phyloP scores from a whole-genome alignment of 225 moss, liverwort and hornwort genomes.

The Marchantia paleacea region DNA sequence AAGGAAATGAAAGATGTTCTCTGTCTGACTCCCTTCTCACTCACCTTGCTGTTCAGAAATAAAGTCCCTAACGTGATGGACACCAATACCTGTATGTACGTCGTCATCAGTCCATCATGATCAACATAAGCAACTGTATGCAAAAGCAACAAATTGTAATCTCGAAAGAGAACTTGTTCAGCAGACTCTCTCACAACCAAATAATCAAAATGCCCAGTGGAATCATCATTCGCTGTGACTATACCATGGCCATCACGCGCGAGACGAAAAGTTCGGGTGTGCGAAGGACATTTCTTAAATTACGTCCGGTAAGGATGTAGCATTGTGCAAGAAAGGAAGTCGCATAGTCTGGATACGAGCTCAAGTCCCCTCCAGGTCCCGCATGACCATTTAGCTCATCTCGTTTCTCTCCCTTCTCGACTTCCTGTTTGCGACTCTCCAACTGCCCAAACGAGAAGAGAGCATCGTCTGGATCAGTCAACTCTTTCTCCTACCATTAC shows the following conservation, averaged over 20 bases:
- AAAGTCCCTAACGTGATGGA: constrained; percentile 64
- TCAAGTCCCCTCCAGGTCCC: not conserved
- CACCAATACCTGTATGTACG: constrained; percentile 42
- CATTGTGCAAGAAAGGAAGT: constrained; percentile 34
- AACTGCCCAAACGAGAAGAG: not conserved
- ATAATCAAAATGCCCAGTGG: too few species aligned
- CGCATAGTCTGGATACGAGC: constrained; percentile 28
- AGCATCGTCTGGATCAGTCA: not conserved
- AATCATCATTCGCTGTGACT: too few species aligned
- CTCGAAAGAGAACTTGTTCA: not conserved
- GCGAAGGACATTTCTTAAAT: constrained; percentile 32
- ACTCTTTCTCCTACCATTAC: too few species aligned
- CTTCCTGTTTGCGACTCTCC: constrained; percentile 7
- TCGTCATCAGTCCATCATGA: not conserved
- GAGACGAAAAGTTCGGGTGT: constrained; percentile 48
- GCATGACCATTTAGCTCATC: not conserved
- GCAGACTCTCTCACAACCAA: too few species aligned
- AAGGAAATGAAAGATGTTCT: constrained; percentile 62
- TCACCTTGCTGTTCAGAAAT: constrained; percentile 37
- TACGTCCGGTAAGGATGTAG: constrained; percentile 28
- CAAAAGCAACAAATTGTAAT: not conserved
- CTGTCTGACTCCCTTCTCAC: constrained; percentile 53
- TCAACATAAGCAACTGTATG: not conserved
- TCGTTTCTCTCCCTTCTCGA: not conserved
- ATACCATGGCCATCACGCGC: constrained; percentile 28